phyloP scores from a whole-genome alignment of 2,329 filamentous ascomycete species.

The Zymoseptoria pseudotritici region DNA sequence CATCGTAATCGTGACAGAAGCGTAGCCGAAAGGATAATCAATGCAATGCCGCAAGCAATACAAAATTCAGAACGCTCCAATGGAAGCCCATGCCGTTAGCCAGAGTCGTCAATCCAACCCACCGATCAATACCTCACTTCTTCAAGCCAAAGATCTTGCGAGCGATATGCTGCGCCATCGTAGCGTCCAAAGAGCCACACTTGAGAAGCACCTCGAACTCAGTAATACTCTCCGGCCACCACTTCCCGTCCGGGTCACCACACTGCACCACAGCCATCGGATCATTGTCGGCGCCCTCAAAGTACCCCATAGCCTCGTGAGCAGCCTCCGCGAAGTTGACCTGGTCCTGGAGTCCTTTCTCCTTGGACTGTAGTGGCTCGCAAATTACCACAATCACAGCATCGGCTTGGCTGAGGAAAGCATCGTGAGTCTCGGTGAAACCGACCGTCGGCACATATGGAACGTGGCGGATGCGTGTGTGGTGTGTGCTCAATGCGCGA shows the following conservation, averaged over 20 bases:
- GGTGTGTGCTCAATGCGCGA: slow-evolving; percentile 52
- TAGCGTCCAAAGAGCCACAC: slow-evolving; percentile 9
- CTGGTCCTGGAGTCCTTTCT: slow-evolving; percentile 15
- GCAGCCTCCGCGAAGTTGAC: slow-evolving; percentile 17
- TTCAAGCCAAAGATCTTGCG: slow-evolving; percentile 12
- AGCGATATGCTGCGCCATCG: slow-evolving; percentile 15
- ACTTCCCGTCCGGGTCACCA: slow-evolving; percentile 10
- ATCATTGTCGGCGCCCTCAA: slow-evolving; percentile 1
- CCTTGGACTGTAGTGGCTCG: slow-evolving; percentile 32
- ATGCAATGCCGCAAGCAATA: neutral
- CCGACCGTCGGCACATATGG: slow-evolving; percentile 60
- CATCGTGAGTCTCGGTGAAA: slow-evolving; percentile 56
- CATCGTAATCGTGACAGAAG: neutral
- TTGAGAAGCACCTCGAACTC: slow-evolving; percentile 13
- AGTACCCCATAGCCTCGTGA: slow-evolving; percentile 8
- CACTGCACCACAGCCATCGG: slow-evolving; percentile 16
- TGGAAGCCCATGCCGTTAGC: neutral
- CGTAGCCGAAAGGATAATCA: neutral
- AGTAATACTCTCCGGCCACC: slow-evolving; percentile 13
- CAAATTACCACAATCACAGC: slow-evolving; percentile 56
- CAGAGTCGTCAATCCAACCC: neutral
- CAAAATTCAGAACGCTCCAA: neutral
- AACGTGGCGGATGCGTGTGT: slow-evolving; percentile 60
- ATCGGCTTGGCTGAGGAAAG: slow-evolving; percentile 54
- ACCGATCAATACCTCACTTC: slow-evolving; percentile 3